Base-by-base conservation (phyloP, 805 yeast species). In the Yarrowia hollandica region DNA sequence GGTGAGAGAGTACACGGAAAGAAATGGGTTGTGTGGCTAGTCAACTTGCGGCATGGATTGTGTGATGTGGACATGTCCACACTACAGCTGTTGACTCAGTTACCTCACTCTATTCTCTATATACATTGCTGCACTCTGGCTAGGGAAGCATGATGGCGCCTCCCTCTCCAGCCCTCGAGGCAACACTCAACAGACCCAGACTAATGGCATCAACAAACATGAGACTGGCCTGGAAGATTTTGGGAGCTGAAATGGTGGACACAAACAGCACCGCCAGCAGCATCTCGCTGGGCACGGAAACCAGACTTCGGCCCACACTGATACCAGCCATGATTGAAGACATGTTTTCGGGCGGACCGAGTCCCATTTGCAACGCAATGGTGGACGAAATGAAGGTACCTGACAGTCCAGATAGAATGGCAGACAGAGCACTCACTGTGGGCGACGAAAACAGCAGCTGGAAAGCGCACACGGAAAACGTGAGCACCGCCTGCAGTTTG, bases 301-400 rank as follows among this genome's bases (percentile, higher is more conserved):
- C 39, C 7, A 48, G 19, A 5, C 55, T 48, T 9, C 55, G 30
- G 7, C 39, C 38, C 7, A 48, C 55, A 0, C 55, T 39, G 22
- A 48, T 48, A 3, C 55, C 55, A 1, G 25, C 55, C 55, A 48
- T 48, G 22, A 48, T 48, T 15, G 9, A 25, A n/a, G 55, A 48
- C 55, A 48, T 48, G 55, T 33, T 33, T 9, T 48, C 55, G 10
- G 55, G 55, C 19, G 55, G 55, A 2, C 55, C 55, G 0, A 48
- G 39, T 2, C 55, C 39, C 55, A 48, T 48, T 15, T 48, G 55
- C 5, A 48, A 39, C 2, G 55, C 55, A 16, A 48, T 48, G n/a
- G 39, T 22, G 22, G 55, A 48, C n/a, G 55, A 48, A 12, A 48
- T 33, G 39, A 48, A 48, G n/a, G 55, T 48, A 6, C 55, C 55